phyloP scores from a whole-genome alignment of 495 filamentous ascomycete species.

The Podospora pseudopauciseta region DNA sequence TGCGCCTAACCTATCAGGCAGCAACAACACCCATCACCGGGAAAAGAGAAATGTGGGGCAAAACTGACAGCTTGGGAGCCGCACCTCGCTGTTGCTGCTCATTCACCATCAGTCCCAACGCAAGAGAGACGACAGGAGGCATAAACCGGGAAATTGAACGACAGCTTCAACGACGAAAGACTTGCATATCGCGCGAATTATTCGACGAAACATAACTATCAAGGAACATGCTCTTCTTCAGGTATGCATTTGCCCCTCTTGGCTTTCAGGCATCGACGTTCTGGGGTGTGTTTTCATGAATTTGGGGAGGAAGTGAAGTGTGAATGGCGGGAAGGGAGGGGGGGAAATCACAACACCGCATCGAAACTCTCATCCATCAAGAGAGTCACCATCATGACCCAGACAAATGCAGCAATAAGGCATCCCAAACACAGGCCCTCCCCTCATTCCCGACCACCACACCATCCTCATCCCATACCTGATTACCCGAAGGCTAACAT shows the following conservation, averaged over 20 bases:
- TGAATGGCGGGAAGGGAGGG: neutral
- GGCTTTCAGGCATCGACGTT: neutral
- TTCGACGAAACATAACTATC: neutral
- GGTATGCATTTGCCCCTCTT: constrained; percentile 34
- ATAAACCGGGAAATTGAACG: neutral
- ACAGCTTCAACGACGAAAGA: neutral
- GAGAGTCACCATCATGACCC: neutral
- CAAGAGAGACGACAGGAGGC: neutral
- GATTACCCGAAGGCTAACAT: neutral
- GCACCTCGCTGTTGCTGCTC: neutral
- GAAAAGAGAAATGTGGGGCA: neutral
- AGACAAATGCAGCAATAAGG: neutral
- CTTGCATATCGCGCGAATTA: neutral
- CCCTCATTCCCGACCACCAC: neutral
- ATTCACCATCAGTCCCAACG: neutral
- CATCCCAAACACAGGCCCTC: neutral
- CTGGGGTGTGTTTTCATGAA: neutral
- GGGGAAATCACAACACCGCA: neutral
- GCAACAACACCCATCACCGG: neutral
- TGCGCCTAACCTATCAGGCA: neutral
- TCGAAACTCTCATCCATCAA: neutral
- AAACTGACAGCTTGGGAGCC: neutral
- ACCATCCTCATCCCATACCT: neutral
- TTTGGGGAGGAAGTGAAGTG: neutral
- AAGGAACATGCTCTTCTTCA: constrained; percentile 56